These are phyloP conservation scores for Calonectria leucothoes DNA, from an alignment of 2,329 filamentous ascomycete genomes.

Conservation along the genomic window DNA sequence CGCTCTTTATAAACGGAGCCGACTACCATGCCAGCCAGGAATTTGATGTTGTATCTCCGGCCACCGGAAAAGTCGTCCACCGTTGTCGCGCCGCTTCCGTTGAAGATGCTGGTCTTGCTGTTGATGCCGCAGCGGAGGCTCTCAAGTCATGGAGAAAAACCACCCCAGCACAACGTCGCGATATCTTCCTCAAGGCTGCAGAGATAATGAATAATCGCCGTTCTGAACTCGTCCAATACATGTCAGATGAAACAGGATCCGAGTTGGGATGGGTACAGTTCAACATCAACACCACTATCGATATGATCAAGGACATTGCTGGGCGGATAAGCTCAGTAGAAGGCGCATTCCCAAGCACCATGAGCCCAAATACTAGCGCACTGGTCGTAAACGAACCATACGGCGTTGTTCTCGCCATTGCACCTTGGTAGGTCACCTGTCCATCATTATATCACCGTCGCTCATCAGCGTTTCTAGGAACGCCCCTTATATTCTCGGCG, in stretches of 20 bases:
- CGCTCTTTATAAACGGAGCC: constrained; percentile 57
- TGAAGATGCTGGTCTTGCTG: constrained; percentile 64
- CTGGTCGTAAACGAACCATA: constrained; percentile 81
- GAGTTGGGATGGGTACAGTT: constrained; percentile 53
- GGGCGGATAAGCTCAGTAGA: constrained; percentile 53
- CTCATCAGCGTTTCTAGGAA: constrained; percentile 56
- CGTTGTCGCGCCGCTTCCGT: constrained; percentile 68
- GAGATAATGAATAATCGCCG: constrained; percentile 70
- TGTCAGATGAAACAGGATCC: constrained; percentile 62
- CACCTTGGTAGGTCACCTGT: constrained; percentile 73
- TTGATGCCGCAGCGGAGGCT: constrained; percentile 70
- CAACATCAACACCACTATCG: constrained; percentile 50
- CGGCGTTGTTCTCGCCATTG: constrained; percentile 83
- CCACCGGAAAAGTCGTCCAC: constrained; percentile 63
- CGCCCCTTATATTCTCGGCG: constrained; percentile 65
- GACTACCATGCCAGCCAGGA: constrained; percentile 58
- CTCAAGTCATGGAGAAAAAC: constrained; percentile 76
- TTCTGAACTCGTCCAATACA: constrained; percentile 70
- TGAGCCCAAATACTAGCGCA: constrained; percentile 55
- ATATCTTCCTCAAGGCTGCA: constrained; percentile 77
- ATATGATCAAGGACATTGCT: constrained; percentile 57
- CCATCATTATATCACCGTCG: background rate
- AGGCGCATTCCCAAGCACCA: constrained; percentile 51
- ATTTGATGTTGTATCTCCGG: constrained; percentile 69
- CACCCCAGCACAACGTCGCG: constrained; percentile 70